Evolutionary conservation across 1,284 basidiomycete genomes (phyloP), one percentile per base, ranked within the genome.

Genomic region (Cystobasidium sp.): DNA sequence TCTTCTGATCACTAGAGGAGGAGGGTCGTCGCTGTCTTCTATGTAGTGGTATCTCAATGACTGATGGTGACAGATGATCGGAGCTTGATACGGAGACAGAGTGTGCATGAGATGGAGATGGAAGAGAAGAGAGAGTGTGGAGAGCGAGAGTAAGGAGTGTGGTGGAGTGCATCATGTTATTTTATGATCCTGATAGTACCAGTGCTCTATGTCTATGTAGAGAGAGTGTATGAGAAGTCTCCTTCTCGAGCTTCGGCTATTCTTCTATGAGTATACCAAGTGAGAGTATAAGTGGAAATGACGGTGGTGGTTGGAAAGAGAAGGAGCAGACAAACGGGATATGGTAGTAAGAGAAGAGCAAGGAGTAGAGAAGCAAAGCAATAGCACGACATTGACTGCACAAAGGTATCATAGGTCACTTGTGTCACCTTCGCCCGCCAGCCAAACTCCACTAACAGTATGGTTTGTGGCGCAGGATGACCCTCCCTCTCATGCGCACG

Each of bases 41-140:
- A 9, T 41, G 56, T n/a, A 59, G 56, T 14, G 56, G 56, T n/a
- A 59, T 39, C 9, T 14, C 43, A 39, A 59, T 59, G 56, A 39
- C 37, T 41, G 56, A 6, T 7, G 46, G 46, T 9, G 9, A 18
- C 24, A 31, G 31, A 5, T 31, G 31, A 31, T 31, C 31, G 31
- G 31, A 31, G n/a, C n/a, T n/a, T 31, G 5, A 31, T 31, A 31
- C 31, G 31, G 31, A 31, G 31, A 31, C 31, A 31, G 31, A 22
- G 18, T 56, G 55, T 37, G 56, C 56, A n/a, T 39, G 37, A 41
- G 56, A 31, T 12, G 56, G 39, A 24, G 31, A n/a, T 16, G 43
- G 9, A n/a, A 59, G 39, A 9, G 37, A 41, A 39, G 18, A 59
- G 56, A 59, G 56, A 18, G 56, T 39, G 56, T 20, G 9, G 7